Evolutionary conservation across 805 yeast genomes (phyloP), one percentile per base, ranked within the genome.

Genomic region (Yamadazyma sp.): DNA sequence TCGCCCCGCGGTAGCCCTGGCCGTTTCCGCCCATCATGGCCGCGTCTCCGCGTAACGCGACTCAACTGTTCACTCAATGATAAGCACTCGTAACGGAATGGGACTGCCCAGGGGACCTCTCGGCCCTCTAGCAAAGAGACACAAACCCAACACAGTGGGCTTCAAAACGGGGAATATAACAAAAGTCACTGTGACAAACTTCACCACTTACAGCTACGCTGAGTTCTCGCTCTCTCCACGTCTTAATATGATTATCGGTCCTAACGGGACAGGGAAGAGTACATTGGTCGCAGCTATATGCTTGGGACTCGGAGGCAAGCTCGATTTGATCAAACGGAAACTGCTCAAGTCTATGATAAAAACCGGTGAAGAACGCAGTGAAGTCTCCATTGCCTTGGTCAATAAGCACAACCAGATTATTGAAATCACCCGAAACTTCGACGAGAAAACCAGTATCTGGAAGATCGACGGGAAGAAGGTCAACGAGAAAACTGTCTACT

Each of bases 251-350:
- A 84, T 93, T 41, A 83, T 93, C 37, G 99, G 97, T 0, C 97
- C 97, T 9, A 93, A 93, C 57, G 99, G 99, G 23, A 78, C 95
- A 0, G 99, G 99, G 5, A 93, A 93, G 53, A 82, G 93, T 25
- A 88, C 98, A 0, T 77, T 93, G 51, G 90, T 93, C 3, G 86
- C 96, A 43, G 98, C 96, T 0, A 77, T 91, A 1, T 91, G 95
- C 54, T 67, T 93, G 22, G 95, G 96, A 0, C 63, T 93, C 12
- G 91, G 83, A 1, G 98, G 97, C 1, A 78, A 75, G 52, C 73
- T 85, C 15, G 85, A 77, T 26, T 64, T 79, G 28, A 74, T 90
- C 41, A 95, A 93, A 3, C 62, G 84, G 75, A 67, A 83, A 68
- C 55, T 77, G 54, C 58, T 77, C 64, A 77, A 73, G 28, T 81